Conservation (phyloP, 225 moss, liverwort and hornwort species). For the Sphagnum contortum region DNA sequence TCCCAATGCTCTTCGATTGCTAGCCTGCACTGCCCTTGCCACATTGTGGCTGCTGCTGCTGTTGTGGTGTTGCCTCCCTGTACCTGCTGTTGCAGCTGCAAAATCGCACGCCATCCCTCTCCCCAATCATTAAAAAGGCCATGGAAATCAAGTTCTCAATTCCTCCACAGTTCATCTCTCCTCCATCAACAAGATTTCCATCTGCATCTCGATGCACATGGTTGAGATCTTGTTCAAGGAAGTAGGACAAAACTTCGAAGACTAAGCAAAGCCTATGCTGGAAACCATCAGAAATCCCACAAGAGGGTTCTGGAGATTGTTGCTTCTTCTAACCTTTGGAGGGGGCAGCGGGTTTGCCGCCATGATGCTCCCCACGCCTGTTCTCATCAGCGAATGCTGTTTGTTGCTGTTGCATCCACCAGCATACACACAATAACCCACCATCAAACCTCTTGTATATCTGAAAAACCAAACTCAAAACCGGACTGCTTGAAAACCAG, state of each 20-base stretch:
- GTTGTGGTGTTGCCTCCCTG: slow-evolving; percentile 2
- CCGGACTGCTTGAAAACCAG: neutral
- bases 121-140: neutral
- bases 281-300: neutral
- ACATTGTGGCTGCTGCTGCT: slow-evolving; percentile 8
- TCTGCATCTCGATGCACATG: neutral
- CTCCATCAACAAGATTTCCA: neutral
- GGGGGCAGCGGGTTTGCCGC: slow-evolving; percentile 30
- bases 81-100: slow-evolving; percentile 12
- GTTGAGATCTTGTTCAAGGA: neutral
- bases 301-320: neutral
- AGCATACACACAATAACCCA: neutral
- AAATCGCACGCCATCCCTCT: neutral
- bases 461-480: neutral
- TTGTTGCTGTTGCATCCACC: slow-evolving; percentile 26
- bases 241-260: neutral
- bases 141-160: neutral
- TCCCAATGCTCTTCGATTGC: slow-evolving; percentile 75
- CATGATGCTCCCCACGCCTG: slow-evolving; percentile 31
- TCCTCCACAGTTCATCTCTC: neutral
- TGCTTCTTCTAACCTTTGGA: slow-evolving; percentile 18
- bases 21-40: slow-evolving; percentile 49
- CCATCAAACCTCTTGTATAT: neutral
- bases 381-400: slow-evolving; percentile 45
- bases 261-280: neutral